Evolutionary conservation across 768 basidiomycete genomes (phyloP).

Genomic region (Russula lepida): DNA sequence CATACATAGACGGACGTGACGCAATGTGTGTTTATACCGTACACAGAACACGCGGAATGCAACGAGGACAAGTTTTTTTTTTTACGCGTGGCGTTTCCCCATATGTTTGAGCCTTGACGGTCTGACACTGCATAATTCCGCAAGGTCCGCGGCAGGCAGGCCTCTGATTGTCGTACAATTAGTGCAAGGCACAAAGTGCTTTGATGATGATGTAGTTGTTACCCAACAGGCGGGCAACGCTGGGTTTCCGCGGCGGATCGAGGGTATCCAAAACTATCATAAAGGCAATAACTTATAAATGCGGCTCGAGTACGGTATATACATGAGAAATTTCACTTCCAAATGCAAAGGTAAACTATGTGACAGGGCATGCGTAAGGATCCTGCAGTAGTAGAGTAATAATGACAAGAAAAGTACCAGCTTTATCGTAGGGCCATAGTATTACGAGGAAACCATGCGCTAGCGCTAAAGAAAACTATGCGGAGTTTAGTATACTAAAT

Average conservation of each 20-base stretch:
- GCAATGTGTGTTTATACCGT: background rate
- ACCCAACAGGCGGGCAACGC: background rate
- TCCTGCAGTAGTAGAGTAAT: background rate
- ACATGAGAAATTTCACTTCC: background rate
- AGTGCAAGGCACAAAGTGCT: background rate
- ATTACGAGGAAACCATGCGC: background rate
- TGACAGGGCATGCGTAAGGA: background rate
- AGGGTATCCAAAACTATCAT: background rate
- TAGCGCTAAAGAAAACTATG: background rate
- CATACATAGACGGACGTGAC: background rate
- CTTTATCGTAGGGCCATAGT: background rate
- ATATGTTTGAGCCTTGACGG: background rate
- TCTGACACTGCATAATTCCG: background rate
- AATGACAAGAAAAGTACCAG: background rate
- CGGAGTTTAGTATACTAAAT: background rate
- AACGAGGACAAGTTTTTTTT: background rate
- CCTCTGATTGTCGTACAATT: background rate
- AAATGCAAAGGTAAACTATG: background rate
- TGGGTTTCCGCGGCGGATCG: slow-evolving; percentile 10
- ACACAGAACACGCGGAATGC: background rate
- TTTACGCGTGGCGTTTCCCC: background rate
- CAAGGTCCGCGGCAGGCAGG: slow-evolving; percentile 11
- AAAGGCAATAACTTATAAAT: background rate
- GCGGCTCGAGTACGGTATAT: background rate
- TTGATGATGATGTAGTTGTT: background rate